Evolutionary conservation across 257 asterid species (phyloP), one percentile per base, ranked within the genome.

Genomic region (Solanum peruvianum): DNA sequence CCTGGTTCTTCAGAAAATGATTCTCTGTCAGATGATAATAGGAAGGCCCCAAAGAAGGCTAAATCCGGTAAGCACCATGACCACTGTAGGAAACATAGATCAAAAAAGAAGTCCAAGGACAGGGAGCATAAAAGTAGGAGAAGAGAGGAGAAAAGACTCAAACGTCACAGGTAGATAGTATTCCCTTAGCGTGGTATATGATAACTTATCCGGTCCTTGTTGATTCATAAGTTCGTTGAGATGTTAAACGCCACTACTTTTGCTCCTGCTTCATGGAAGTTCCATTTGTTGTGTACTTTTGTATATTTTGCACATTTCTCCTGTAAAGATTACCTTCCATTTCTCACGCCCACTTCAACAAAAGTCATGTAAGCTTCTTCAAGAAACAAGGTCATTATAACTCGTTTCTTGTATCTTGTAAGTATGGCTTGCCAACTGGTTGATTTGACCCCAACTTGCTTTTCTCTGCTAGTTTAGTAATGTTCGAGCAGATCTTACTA

Each of bases 1-100:
- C 60, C 82, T 31, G 93, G 89, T 77, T 92, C 93, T 8, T 94
- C 95, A 18, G 96, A 91, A 42, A 95, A 94, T 10, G 98, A 91
- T 52, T 89, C 87, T 31, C 37, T 20, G 33, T 35, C 20, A 35
- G 88, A 89, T 58, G 87, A 60, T 91, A 89, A 86, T 85, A 86
- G 47, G 88, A 91, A 87, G 88, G 83, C 18, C 45, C 69, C 71
- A 9, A 92, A 89, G 85, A 91, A 87, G 82, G 70, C 11, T 23
- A 60, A 88, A 71, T 89, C 93, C 29, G 87, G 69, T 49, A 81
- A 81, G 42, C 85, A 91, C 88, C 93, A 94, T 89, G 86, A 89
- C 72, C 92, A 87, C 42, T 86, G 92, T 18, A 88, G 78, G 82
- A 93, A 94, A 92, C 94, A 92, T 90, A 93, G 88, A 90, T 93